Base-by-base conservation (phyloP, 495 filamentous ascomycete genomes). In the Glarea lozoyensis region DNA sequence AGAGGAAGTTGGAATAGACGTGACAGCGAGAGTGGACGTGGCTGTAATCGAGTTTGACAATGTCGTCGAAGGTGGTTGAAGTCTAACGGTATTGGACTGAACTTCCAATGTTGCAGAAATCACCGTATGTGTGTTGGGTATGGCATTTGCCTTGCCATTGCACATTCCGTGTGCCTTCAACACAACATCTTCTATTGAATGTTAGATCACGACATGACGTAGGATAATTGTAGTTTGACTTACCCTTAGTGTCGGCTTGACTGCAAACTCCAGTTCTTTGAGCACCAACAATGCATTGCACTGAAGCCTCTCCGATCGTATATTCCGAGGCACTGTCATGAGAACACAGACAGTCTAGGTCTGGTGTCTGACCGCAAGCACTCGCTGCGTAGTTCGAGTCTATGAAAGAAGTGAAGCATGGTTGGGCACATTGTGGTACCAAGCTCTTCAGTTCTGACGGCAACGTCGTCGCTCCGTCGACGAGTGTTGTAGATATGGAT, bases 291-390 rank as follows among this genome's bases (percentile, higher is more conserved):
- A 79, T 68, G 55, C 84, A 88, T 45, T 73, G 70, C 42, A 84
- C 55, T 7, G 73, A 78, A 5, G 69, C 80, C 58, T 86, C 83
- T 10, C 82, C 82, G 36, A 89, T 42, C 0, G 83, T 85, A 43
- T 79, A 79, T 22, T 79, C 80, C 43, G 69, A 72, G 10, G 52
- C 56, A n/a, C 74, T 81, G 34, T 65, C 65, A 29, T 69, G 67
- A 25, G 63, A 60, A 54, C 84, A 88, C 7, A 87, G 63, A 52
- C 82, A 87, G 47, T 63, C 60, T 46, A 84, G 55, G 30, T 75
- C 64, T 24, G 68, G 66, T 15, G 60, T 60, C 39, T 54, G 50
- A n/a, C 66, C 64, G 56, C 75, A 79, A 45, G 53, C 55, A 43
- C 60, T 60, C 11, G 51, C 51, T 32, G 67, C 65, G 51, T 79